Evolutionary conservation across 257 asterid species (phyloP), one percentile per base, ranked within the genome.

Genomic region (Henckelia pumila): DNA sequence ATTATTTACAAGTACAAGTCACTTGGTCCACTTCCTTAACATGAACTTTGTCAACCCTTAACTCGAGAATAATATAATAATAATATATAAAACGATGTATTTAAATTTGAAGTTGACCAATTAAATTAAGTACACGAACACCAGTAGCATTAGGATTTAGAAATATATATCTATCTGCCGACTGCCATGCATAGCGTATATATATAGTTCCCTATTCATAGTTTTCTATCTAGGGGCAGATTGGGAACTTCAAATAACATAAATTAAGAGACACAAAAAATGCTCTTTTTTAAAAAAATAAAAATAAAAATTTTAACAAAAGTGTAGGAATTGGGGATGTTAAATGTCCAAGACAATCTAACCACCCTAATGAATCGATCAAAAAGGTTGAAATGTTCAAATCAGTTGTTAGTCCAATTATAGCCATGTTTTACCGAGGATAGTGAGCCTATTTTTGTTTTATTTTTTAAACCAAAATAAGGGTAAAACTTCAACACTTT

Each of bases 371-470:
- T 56, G 71, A 71, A 76, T 65, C 73, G 76, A 76, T 72, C 74
- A 76, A 62, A 63, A 74, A 4, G 35, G 70, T 67, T 74, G 80
- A 78, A 68, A 67, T 71, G 73, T 71, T 75, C 75, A 78, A 70
- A 26, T 71, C 35, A 59, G 62, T 70, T 61, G 63, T 47, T 66
- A 61, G 21, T 24, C 64, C 50, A 56, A 59, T 66, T n/a, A 22
- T 70, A 50, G 23, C 33, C 26, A 74, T 61, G 23, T 19, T 13
- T 13, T 44, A 44, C 6, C 52, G 52, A 44, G n/a, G 52, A 3
- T 14, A 44, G 7, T 14, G n/a, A 14, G 52, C 19, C 52, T 44
- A 44, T 44, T 44, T 44, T 44, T 14, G 52, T 44, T 44, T 4
- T 44, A 0, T 3, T 44, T 44, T 44, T 2, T 40, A 0, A 30